These are phyloP conservation scores for Ustilago lituana DNA, from an alignment of 1,284 basidiomycete species.

Conservation along the genomic window DNA sequence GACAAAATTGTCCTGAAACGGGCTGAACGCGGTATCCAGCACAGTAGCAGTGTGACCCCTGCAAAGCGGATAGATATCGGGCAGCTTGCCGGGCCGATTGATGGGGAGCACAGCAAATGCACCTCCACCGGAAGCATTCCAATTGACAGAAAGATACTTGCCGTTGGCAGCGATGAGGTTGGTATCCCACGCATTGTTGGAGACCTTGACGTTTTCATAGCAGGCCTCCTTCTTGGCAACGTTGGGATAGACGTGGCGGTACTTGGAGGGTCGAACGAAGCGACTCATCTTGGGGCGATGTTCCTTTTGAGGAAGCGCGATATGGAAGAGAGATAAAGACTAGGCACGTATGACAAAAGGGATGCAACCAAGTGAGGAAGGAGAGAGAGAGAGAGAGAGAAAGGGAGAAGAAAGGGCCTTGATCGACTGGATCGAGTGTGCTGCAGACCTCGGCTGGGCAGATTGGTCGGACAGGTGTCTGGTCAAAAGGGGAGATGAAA, in stretches of 20 bases:
- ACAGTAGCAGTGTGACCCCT: constrained; percentile 82
- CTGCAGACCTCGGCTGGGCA: too few species aligned
- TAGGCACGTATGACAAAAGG: too few species aligned
- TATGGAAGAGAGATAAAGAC: too few species aligned
- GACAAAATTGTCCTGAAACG: constrained; percentile 89
- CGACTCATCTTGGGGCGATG: constrained; percentile 65
- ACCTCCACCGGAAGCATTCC: constrained; percentile 91
- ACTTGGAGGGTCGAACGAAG: constrained; percentile 74
- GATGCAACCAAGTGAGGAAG: too few species aligned
- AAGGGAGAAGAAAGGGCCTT: too few species aligned
- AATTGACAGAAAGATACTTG: constrained; percentile 85
- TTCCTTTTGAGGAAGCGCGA: too few species aligned
- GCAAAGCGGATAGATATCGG: constrained; percentile 90
- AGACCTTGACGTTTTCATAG: constrained; percentile 85
- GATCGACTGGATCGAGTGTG: too few species aligned
- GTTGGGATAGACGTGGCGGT: constrained; percentile 83
- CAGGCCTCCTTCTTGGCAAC: constrained; percentile 67
- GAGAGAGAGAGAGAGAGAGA: not conserved
- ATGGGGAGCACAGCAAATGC: constrained; percentile 92
- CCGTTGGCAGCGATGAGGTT: constrained; percentile 83
- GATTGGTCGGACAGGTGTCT: too few species aligned
- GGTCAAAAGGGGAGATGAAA: too few species aligned
- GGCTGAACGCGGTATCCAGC: constrained; percentile 97
- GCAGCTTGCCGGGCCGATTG: constrained; percentile 73
- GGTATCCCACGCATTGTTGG: constrained; percentile 83